These are phyloP conservation scores for Exserohilum turcica DNA, from an alignment of 2,329 filamentous ascomycete genomes.

Conservation along the genomic window DNA sequence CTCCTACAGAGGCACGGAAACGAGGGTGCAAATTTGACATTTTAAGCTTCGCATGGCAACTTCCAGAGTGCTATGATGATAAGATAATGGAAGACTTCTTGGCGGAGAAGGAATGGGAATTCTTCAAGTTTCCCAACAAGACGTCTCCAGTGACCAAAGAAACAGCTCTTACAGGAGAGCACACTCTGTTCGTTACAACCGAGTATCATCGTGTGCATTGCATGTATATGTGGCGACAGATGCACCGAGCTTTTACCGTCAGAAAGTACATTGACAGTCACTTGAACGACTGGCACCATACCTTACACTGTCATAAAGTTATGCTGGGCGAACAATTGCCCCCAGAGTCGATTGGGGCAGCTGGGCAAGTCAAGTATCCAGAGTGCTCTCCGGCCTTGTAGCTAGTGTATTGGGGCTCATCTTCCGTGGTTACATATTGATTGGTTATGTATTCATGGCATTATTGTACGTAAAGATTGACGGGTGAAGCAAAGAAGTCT, in stretches of 20 bases:
- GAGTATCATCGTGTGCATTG: not conserved
- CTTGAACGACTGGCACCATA: no score
- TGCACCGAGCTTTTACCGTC: not conserved
- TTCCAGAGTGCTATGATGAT: not conserved
- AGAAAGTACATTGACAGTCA: not conserved
- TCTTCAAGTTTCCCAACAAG: not conserved
- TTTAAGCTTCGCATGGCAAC: not conserved
- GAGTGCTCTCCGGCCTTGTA: not conserved
- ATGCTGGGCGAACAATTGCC: no score
- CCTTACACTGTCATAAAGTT: no score
- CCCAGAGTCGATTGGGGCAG: no score
- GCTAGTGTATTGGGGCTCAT: not conserved
- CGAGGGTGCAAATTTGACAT: not conserved
- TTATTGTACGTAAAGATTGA: conserved; percentile 11
- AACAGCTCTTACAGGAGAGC: not conserved
- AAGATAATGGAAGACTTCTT: not conserved
- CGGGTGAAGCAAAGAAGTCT: conserved; percentile 6
- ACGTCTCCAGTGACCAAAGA: not conserved
- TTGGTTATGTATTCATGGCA: conserved; percentile 18
- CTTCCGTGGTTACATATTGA: not conserved
- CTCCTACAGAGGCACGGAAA: not conserved
- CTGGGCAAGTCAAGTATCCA: no score
- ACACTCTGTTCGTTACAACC: not conserved
- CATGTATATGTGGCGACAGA: not conserved
- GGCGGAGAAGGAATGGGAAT: not conserved